Conservation (phyloP, 805 yeast species). For the Candida nonsorbophila region DNA sequence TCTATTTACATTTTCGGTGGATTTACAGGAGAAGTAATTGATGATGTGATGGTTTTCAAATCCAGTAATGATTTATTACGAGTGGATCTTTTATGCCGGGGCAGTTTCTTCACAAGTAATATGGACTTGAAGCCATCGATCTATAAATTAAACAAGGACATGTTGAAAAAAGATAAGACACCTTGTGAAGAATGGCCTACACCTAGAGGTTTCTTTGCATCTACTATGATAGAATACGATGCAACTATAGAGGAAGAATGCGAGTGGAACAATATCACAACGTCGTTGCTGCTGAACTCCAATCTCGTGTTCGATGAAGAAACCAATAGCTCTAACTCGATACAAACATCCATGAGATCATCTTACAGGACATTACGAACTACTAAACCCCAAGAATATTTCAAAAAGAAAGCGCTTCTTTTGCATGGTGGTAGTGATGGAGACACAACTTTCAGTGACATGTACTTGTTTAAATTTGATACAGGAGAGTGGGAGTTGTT, state of each 20-base stretch:
- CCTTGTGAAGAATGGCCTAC: conserved; percentile 19
- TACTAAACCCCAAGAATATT: conserved; percentile 12
- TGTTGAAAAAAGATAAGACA: too few species aligned
- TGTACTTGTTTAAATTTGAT: conserved; percentile 26
- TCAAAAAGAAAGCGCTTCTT: conserved; percentile 23
- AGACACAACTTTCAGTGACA: conserved; percentile 23
- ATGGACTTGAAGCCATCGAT: conserved; percentile 12
- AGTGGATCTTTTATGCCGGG: conserved; percentile 23
- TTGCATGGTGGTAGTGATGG: conserved; percentile 37
- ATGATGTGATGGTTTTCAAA: conserved; percentile 16
- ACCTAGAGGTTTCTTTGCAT: conserved; percentile 37
- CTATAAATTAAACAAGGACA: conserved; percentile 8
- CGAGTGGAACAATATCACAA: conserved; percentile 8
- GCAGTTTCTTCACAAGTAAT: conserved; percentile 6
- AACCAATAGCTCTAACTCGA: conserved; percentile 7
- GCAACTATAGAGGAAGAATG: conserved; percentile 14
- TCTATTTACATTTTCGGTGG: conserved; percentile 38
- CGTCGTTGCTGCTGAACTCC: conserved; percentile 7
- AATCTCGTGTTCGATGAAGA: conserved; percentile 10
- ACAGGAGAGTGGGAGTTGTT: conserved; percentile 29
- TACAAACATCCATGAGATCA: conserved; percentile 7
- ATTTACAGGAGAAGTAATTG: conserved; percentile 12
- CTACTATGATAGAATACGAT: conserved; percentile 20
- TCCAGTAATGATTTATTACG: conserved; percentile 31
- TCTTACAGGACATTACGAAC: conserved; percentile 1